phyloP scores from a whole-genome alignment of 495 filamentous ascomycete species.

The Aspergillus campestris region DNA sequence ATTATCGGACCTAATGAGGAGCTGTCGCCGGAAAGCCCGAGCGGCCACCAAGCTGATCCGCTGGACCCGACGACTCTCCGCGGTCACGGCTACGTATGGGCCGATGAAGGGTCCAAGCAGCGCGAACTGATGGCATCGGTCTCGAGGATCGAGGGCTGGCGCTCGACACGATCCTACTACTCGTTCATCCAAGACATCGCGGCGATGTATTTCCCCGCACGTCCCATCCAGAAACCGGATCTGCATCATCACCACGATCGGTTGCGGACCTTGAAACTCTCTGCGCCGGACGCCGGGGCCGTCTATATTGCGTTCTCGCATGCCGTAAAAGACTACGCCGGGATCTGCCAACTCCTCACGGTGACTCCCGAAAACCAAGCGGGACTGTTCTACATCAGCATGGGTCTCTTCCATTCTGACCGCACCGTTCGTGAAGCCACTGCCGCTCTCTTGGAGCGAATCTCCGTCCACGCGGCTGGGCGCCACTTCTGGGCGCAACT shows the following conservation, averaged over 20 bases:
- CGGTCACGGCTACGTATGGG: conserved; percentile 95
- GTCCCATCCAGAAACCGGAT: conserved; percentile 77
- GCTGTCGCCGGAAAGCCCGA: conserved; percentile 38
- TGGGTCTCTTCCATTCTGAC: conserved; percentile 90
- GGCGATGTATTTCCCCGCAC: conserved; percentile 40
- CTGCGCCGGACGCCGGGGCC: conserved; percentile 57
- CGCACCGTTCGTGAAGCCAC: conserved; percentile 67
- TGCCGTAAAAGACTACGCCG: conserved; percentile 72
- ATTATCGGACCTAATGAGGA: conserved; percentile 59
- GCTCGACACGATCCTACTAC: conserved; percentile 89
- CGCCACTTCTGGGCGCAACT: conserved; percentile 86
- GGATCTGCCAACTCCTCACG: conserved; percentile 79
- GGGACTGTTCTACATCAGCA: conserved; percentile 82
- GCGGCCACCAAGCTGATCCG: conserved; percentile 33
- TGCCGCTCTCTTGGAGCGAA: conserved; percentile 72
- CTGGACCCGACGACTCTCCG: conserved; percentile 51
- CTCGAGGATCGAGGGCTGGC: conserved; percentile 89
- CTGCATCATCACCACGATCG: conserved; percentile 88
- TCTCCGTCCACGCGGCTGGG: conserved; percentile 80
- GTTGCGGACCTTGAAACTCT: conserved; percentile 67
- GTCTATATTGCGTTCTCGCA: conserved; percentile 75
- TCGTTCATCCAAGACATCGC: conserved; percentile 80
- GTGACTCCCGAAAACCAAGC: conserved; percentile 80
- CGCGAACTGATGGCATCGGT: conserved; percentile 84
- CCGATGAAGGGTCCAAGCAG: conserved; percentile 68